These are phyloP conservation scores for Xylariaceae sp. DNA, from an alignment of 2,329 filamentous ascomycete species.

Conservation along the genomic window DNA sequence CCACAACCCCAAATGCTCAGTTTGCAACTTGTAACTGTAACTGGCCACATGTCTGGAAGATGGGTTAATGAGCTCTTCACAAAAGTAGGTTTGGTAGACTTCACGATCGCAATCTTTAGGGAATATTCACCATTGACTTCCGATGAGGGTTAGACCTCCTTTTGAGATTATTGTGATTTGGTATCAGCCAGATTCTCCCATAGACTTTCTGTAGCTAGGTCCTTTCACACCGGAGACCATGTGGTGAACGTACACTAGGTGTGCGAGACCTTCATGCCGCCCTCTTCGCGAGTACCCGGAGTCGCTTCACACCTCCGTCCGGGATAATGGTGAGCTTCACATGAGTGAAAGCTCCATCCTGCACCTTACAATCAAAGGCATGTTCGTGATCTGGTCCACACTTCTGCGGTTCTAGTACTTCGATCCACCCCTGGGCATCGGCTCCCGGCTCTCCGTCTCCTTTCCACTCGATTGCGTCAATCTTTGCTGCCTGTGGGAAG, in stretches of 20 bases:
- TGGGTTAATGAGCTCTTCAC: neutral
- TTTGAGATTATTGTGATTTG: no score
- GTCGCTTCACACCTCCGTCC: slow-evolving; percentile 85
- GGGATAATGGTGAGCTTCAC: slow-evolving; percentile 90
- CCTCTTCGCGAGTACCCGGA: slow-evolving; percentile 68
- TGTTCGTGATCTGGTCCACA: slow-evolving; percentile 70
- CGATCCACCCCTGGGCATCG: slow-evolving; percentile 57
- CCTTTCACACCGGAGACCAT: neutral
- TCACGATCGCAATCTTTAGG: no score
- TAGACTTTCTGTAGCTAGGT: neutral
- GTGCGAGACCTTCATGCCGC: slow-evolving; percentile 23
- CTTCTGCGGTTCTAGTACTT: slow-evolving; percentile 61
- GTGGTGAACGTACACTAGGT: neutral
- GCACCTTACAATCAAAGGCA: slow-evolving; percentile 52
- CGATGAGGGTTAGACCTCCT: no score
- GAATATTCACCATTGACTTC: no score
- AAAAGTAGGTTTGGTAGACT: neutral
- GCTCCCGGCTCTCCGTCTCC: slow-evolving; percentile 49
- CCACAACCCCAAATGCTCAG: neutral
- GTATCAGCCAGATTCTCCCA: neutral
- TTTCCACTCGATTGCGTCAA: slow-evolving; percentile 57
- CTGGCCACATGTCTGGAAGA: neutral
- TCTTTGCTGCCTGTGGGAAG: slow-evolving; percentile 69
- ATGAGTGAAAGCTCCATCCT: slow-evolving; percentile 64
- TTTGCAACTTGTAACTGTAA: neutral